These are phyloP conservation scores for Chytridium lagenaria DNA, from an alignment of 371 early-diverging fungal species.

Conservation along the genomic window DNA sequence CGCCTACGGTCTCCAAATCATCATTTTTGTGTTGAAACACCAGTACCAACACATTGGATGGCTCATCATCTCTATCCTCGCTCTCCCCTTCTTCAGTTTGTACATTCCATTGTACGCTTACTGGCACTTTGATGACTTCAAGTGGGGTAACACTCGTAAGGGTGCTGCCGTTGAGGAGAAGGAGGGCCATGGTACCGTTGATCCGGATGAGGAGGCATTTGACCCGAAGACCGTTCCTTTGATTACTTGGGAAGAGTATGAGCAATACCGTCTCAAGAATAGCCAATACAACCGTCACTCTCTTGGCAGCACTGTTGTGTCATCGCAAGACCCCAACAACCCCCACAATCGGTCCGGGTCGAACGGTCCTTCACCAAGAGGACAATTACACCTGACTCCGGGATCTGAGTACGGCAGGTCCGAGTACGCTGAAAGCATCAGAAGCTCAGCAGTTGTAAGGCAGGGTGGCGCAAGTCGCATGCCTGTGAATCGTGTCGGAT, in stretches of 20 bases:
- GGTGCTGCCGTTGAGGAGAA: constrained; percentile 59
- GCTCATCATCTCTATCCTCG: constrained; percentile 85
- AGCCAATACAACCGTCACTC: constrained; percentile 42
- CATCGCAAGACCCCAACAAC: constrained; percentile 9
- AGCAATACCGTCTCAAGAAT: constrained; percentile 63
- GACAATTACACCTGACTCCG: background rate
- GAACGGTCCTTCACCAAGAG: background rate
- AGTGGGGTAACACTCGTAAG: constrained; percentile 96
- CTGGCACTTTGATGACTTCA: constrained; percentile 99
- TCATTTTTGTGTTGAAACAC: constrained; percentile 59
- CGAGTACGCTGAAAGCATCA: constrained; percentile 28
- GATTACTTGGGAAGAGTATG: constrained; percentile 90
- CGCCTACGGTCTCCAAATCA: constrained; percentile 59
- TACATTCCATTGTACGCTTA: constrained; percentile 95
- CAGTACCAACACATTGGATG: constrained; percentile 85
- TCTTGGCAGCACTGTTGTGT: constrained; percentile 22
- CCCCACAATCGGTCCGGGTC: constrained; percentile 3
- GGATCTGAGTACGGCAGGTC: background rate
- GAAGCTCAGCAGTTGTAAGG: constrained; percentile 4
- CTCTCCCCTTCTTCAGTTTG: constrained; percentile 96
- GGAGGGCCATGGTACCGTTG: constrained; percentile 37
- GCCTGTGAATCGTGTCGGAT: constrained; percentile 60
- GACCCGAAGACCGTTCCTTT: constrained; percentile 85
- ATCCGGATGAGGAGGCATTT: constrained; percentile 77
- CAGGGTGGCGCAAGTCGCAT: background rate